phyloP scores from a whole-genome alignment of 306 rosid species.

The Acacia confusa region DNA sequence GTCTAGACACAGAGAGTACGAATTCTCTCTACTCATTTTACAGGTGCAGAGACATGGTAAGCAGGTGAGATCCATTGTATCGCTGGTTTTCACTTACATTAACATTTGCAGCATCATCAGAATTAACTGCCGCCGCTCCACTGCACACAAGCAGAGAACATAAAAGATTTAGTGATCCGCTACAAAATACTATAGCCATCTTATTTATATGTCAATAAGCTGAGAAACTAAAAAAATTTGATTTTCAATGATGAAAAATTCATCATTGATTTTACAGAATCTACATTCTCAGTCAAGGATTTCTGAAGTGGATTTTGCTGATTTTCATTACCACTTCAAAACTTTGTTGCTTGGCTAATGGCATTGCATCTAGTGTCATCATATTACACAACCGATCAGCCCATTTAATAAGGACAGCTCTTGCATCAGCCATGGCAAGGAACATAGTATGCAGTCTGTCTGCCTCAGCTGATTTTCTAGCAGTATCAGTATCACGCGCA shows the following conservation, averaged over 20 bases:
- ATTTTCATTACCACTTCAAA: too few relatives aligned
- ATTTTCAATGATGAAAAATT: not conserved
- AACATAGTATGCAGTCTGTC: too few relatives aligned
- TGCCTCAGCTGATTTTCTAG: too few relatives aligned
- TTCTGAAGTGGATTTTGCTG: too few relatives aligned
- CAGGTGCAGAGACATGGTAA: conserved; percentile 10
- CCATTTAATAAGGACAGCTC: too few relatives aligned
- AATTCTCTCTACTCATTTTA: conserved; percentile 13
- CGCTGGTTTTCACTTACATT: conserved; percentile 44
- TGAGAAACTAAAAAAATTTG: conserved; percentile 9
- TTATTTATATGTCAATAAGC: conserved; percentile 1
- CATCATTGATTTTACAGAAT: too few relatives aligned
- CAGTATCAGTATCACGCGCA: too few relatives aligned
- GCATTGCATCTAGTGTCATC: too few relatives aligned
- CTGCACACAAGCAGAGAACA: conserved; percentile 53
- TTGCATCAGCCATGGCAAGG: too few relatives aligned
- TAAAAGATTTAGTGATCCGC: conserved; percentile 27
- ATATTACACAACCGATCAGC: too few relatives aligned
- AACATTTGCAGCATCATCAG: conserved; percentile 43
- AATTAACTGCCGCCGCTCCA: conserved; percentile 46
- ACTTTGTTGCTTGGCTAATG: too few relatives aligned
- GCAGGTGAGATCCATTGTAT: conserved; percentile 12
- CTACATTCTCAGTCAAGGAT: too few relatives aligned
- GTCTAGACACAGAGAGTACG: conserved; percentile 5
- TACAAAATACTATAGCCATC: not conserved